These are phyloP conservation scores for Colletotrichum zoysiae DNA, from an alignment of 2,329 filamentous ascomycete genomes.

Conservation along the genomic window DNA sequence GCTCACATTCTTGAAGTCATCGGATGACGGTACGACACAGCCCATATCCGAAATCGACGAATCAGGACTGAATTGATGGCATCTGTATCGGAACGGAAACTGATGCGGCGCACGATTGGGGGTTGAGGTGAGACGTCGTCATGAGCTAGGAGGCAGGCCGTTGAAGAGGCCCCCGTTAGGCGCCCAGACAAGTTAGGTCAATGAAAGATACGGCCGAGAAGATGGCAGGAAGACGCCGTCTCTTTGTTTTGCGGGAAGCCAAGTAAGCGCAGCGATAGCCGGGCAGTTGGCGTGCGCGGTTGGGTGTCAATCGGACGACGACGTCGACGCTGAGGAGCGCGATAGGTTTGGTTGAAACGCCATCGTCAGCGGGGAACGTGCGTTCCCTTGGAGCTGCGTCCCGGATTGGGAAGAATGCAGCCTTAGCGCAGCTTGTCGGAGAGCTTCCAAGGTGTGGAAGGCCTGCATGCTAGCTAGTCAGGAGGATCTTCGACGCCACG, in stretches of 20 bases:
- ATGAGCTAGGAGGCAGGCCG: slow-evolving; percentile 28
- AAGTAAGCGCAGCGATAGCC: slow-evolving; percentile 30
- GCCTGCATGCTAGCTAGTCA: slow-evolving; percentile 34
- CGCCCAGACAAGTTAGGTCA: slow-evolving; percentile 19
- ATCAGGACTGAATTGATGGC: not conserved
- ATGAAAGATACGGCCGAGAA: slow-evolving; percentile 39
- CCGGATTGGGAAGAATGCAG: slow-evolving; percentile 37
- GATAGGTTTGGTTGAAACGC: slow-evolving; percentile 29
- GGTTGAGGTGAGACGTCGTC: slow-evolving; percentile 10
- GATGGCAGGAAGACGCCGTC: slow-evolving; percentile 38
- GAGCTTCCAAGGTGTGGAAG: slow-evolving; percentile 9
- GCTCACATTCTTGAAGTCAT: slow-evolving; percentile 3
- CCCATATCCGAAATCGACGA: slow-evolving; percentile 4
- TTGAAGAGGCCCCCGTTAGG: slow-evolving; percentile 37
- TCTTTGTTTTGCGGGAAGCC: slow-evolving; percentile 38
- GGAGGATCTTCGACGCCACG: slow-evolving; percentile 30
- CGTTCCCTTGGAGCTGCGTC: slow-evolving; percentile 33
- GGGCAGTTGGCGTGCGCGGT: slow-evolving; percentile 17
- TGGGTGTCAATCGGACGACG: slow-evolving; percentile 21
- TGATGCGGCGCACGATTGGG: slow-evolving; percentile 9
- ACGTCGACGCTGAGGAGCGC: slow-evolving; percentile 28
- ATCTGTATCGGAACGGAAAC: slow-evolving; percentile 32
- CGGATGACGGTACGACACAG: not conserved
- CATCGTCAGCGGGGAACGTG: slow-evolving; percentile 28
- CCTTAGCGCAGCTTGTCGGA: slow-evolving; percentile 25